Conservation (phyloP, 805 yeast genomes). For the Limtongia smithiae region DNA sequence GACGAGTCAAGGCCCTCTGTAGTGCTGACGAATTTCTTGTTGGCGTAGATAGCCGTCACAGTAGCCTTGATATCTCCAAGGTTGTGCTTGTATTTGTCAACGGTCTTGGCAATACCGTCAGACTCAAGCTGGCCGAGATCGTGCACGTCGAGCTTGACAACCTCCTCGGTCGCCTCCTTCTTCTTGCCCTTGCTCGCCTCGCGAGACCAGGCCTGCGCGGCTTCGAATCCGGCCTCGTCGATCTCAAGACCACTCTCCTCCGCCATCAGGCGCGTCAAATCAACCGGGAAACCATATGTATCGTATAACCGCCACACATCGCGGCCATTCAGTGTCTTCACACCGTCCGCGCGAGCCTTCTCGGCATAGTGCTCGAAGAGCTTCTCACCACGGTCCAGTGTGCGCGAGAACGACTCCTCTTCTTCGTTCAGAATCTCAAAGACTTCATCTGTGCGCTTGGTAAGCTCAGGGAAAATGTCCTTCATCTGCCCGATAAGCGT, state of each 20-base stretch:
- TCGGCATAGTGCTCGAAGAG: conserved; percentile 90
- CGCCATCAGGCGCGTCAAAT: conserved; percentile 96
- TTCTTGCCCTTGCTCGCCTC: conserved; percentile 94
- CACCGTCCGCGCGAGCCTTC: conserved; percentile 69
- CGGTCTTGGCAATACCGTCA: conserved; percentile 65
- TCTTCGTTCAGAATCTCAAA: conserved; percentile 94
- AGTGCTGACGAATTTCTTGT: conserved; percentile 53
- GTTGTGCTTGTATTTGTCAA: conserved; percentile 77
- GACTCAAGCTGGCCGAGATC: conserved; percentile 68
- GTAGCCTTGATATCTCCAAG: conserved; percentile 62
- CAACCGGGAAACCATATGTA: conserved; percentile 99
- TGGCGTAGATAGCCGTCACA: conserved; percentile 62
- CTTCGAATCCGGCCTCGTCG: conserved; percentile 88
- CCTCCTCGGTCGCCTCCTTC: conserved; percentile 49
- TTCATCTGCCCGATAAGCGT: conserved; percentile 84
- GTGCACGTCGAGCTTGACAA: conserved; percentile 87
- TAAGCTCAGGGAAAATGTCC: conserved; percentile 88
- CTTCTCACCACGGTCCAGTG: conserved; percentile 96
- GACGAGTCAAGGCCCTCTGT: conserved; percentile 43
- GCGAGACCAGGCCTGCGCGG: conserved; percentile 80
- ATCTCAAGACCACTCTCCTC: conserved; percentile 93
- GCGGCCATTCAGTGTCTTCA: conserved; percentile 77
- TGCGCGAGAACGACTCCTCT: conserved; percentile 90
- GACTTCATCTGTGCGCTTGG: conserved; percentile 64
- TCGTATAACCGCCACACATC: conserved; percentile 99